A percentile compares a stretch with the other conserved stretches of the same genome.
phyloP scores from a whole-genome alignment of 2,329 filamentous ascomycete genomes.

The Monosporascus cannonballus region DNA sequence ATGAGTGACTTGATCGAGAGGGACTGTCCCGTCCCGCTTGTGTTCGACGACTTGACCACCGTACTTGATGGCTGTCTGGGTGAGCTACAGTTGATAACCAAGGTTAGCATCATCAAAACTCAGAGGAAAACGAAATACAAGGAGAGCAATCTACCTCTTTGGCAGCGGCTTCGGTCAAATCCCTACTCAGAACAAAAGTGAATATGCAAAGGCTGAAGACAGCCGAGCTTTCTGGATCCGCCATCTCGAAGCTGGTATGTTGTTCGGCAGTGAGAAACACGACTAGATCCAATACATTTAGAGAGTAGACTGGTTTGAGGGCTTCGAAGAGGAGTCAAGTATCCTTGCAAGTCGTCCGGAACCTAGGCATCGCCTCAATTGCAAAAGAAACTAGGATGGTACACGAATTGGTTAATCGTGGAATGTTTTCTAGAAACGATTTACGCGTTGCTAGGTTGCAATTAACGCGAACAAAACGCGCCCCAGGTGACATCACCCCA shows the following conservation, averaged over 20 bases:
- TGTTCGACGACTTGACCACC: constrained; percentile 44
- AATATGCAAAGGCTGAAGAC: constrained; percentile 24
- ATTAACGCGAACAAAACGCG: constrained; percentile 1
- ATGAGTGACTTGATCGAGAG: constrained; percentile 45
- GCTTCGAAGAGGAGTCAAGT: not conserved
- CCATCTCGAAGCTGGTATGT: constrained; percentile 13
- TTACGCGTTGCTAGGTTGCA: not conserved
- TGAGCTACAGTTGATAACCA: constrained; percentile 28
- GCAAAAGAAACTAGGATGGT: not conserved
- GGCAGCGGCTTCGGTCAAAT: constrained; percentile 17
- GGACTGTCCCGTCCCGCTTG: constrained; percentile 41
- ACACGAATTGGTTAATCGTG: not conserved
- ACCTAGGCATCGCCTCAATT: not conserved
- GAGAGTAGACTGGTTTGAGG: not conserved
- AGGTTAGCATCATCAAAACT: constrained; percentile 6
- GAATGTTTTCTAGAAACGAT: not conserved
- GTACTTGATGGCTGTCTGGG: constrained; percentile 38
- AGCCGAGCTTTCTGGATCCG: constrained; percentile 15
- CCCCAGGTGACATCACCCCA: not conserved
- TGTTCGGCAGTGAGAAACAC: not conserved
- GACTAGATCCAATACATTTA: not conserved
- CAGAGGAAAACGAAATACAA: not conserved
- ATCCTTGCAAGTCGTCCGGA: not conserved
- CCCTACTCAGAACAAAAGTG: constrained; percentile 19
- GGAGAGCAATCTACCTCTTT: constrained; percentile 17